Evolutionary conservation across 352 stramenopile genomes (phyloP).

Genomic region (Globisporangium solare): DNA sequence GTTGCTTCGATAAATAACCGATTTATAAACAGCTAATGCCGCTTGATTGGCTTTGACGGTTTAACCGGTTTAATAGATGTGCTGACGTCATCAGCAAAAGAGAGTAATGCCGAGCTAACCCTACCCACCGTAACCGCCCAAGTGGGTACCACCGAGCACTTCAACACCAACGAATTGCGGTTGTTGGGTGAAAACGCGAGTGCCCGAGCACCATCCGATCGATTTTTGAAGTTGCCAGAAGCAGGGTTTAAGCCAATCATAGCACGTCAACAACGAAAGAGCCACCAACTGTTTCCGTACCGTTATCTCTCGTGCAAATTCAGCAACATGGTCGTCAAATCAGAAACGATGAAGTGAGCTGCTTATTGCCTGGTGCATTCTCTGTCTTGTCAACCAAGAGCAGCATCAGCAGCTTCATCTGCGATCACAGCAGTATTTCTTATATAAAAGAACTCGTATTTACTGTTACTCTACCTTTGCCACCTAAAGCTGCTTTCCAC

Average conservation of each 20-base stretch:
- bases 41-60: too few species aligned
- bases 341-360: not conserved
- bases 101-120: too few species aligned
- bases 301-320: not conserved
- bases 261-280: not conserved
- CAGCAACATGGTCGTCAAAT: not conserved
- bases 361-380: not conserved
- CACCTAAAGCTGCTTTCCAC: too few species aligned
- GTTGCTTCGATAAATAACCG: too few species aligned
- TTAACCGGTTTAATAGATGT: too few species aligned
- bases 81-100: too few species aligned
- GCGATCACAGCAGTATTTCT: too few species aligned
- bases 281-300: conserved; percentile 5
- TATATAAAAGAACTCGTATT: too few species aligned
- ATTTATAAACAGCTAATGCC: too few species aligned
- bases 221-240: not conserved
- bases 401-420: too few species aligned
- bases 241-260: not conserved
- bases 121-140: not conserved
- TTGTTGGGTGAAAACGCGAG: not conserved
- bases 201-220: not conserved
- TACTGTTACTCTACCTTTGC: too few species aligned
- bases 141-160: not conserved
- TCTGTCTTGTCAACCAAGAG: not conserved
- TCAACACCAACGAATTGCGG: not conserved